Conservation (phyloP, 306 rosid species). For the Ziziphus jujuba region DNA sequence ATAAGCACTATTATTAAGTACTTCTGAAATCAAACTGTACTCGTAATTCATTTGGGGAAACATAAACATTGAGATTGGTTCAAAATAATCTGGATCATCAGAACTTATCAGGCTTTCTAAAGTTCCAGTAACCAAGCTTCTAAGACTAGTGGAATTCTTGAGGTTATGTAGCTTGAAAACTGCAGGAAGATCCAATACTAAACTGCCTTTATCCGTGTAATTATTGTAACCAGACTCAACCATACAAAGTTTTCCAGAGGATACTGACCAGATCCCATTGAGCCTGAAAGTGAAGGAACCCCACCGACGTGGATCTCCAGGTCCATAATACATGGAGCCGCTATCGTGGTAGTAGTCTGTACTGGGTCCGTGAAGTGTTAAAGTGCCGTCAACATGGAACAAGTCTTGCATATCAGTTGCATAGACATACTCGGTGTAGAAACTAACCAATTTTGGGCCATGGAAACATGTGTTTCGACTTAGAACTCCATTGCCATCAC, state of each 20-base stretch:
- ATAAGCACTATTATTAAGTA: constrained; percentile 2
- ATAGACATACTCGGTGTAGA: neutral
- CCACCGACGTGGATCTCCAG: too few relatives aligned
- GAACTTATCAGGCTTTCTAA: constrained; percentile 43
- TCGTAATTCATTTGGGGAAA: constrained; percentile 43
- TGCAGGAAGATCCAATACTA: constrained; percentile 9
- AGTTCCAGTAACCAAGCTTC: constrained; percentile 50
- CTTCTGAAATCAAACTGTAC: constrained; percentile 35
- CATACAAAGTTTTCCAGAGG: constrained; percentile 54
- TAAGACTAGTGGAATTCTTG: constrained; percentile 30
- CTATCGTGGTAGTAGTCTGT: too few relatives aligned
- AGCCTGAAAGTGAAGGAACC: constrained; percentile 26
- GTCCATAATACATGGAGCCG: too few relatives aligned
- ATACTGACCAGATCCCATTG: constrained; percentile 54
- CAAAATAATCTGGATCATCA: constrained; percentile 29
- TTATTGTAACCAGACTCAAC: constrained; percentile 35
- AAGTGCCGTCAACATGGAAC: constrained; percentile 33
- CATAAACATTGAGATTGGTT: constrained; percentile 44
- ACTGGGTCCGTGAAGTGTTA: constrained; percentile 11
- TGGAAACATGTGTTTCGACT: neutral
- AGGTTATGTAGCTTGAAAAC: constrained; percentile 47
- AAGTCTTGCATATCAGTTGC: constrained; percentile 27
- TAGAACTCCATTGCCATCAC: neutral
- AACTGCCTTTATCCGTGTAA: constrained; percentile 14
- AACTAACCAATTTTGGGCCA: constrained; percentile 1